Evolutionary conservation across 2,329 filamentous ascomycete species (phyloP), one percentile per base, ranked within the genome.

Genomic region (Metarhizium anisopliae): DNA sequence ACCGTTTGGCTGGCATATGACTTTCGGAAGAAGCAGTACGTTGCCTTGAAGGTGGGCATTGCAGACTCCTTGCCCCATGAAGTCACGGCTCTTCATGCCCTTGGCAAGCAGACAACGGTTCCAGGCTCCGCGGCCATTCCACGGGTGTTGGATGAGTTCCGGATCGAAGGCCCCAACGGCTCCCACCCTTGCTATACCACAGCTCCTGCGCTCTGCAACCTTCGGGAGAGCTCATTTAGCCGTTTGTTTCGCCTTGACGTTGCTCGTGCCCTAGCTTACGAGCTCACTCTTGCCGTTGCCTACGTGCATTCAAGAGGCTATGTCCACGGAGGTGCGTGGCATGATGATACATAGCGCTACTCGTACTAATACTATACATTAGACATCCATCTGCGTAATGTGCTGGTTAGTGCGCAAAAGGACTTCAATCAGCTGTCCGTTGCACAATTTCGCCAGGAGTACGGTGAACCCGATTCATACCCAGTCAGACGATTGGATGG

Each of bases 331-430:
- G 61, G 64, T 66, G 11, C 47, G 50, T 3, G 6, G 18, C n/a
- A 43, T 43, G 16, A 6, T 18, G 13, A 2, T 6, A 36, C 47
- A 25, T 25, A 2, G 20, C 20, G 20, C 2, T 25, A n/a, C 10
- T 38, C 29, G 25, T 49, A 16, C 32, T 55, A 38, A 52, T 45
- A 25, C 38, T 47, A n/a, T 45, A 11, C 16, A 18, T n/a, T 50
- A 65, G 70, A 66, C 55, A 59, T 73, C 51, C 66, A 72, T 55
- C 47, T 63, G 10, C 67, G 66, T n/a, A 73, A 71, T 56, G 52
- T 70, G 13, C 64, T 72, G 32, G 62, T 74, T 40, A 62, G 35
- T 20, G 47, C 62, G 6, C 59, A 57, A 10, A 58, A 58, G 2
- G 51, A 50, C 16, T 51, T 68, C 6, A 30, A 62, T 20, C 20